Conservation (phyloP, 2,329 filamentous ascomycete genomes). For the Ceratocystis eucalypticola region DNA sequence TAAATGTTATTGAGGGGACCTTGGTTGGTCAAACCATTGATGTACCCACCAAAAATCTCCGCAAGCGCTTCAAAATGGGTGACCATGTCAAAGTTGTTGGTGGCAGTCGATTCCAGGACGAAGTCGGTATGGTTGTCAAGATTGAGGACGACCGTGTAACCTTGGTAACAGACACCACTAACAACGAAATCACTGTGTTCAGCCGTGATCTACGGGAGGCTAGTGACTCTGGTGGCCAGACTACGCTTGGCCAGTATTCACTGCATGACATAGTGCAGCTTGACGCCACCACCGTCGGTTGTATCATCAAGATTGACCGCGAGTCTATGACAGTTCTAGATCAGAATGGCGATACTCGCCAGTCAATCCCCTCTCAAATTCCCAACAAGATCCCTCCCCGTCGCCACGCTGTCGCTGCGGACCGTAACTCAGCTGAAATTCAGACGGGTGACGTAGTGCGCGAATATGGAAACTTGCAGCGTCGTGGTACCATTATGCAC, state of each 20-base stretch:
- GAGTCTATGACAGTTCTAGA: constrained; percentile 84
- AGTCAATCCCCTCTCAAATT: constrained; percentile 80
- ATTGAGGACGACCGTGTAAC: constrained; percentile 88
- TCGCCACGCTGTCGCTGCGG: constrained; percentile 76
- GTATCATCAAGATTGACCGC: constrained; percentile 86
- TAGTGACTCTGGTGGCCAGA: constrained; percentile 77
- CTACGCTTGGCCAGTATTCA: constrained; percentile 73
- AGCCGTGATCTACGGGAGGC: constrained; percentile 93
- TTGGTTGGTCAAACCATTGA: constrained; percentile 75
- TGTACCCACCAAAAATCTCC: constrained; percentile 78
- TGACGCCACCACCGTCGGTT: constrained; percentile 81
- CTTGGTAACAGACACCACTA: constrained; percentile 80
- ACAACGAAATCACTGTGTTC: constrained; percentile 91
- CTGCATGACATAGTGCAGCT: constrained; percentile 91
- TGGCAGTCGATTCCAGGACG: constrained; percentile 83
- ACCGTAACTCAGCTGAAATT: constrained; percentile 87
- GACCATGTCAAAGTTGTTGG: constrained; percentile 99
- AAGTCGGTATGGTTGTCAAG: constrained; percentile 93
- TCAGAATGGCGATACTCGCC: constrained; percentile 71
- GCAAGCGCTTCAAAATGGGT: constrained; percentile 83
- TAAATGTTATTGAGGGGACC: constrained; percentile 71
- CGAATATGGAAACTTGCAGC: constrained; percentile 72
- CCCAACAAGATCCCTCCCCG: constrained; percentile 75
- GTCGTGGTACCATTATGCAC: constrained; percentile 80
- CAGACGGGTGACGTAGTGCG: constrained; percentile 83